A percentile compares a stretch with the other conserved stretches of the same genome.
Conservation (phyloP, 805 yeast species). For the Candida nanaspora region DNA sequence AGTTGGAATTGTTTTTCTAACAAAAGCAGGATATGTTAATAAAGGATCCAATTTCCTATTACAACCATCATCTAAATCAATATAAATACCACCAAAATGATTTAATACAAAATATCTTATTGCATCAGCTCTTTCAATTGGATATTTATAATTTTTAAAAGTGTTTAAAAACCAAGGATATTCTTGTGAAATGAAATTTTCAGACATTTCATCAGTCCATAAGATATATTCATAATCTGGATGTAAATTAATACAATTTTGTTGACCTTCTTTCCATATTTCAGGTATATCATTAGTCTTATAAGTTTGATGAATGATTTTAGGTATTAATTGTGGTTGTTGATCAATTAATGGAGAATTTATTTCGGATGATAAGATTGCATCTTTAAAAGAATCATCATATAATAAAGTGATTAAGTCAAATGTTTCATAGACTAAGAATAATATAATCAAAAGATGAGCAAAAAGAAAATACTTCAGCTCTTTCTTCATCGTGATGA, state of each 20-base stretch:
- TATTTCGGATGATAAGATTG: slow-evolving; percentile 54
- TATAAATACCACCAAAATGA: slow-evolving; percentile 85
- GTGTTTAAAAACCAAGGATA: slow-evolving; percentile 83
- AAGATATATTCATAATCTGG: slow-evolving; percentile 83
- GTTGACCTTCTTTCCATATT: slow-evolving; percentile 72
- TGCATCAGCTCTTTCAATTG: slow-evolving; percentile 87
- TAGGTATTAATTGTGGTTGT: slow-evolving; percentile 63
- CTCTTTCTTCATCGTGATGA: slow-evolving; percentile 55
- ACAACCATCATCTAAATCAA: slow-evolving; percentile 89
- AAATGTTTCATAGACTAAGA: slow-evolving; percentile 54
- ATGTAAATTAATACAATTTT: slow-evolving; percentile 67
- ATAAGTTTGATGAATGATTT: slow-evolving; percentile 90
- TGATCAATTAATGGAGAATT: slow-evolving; percentile 36
- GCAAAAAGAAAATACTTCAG: slow-evolving; percentile 52
- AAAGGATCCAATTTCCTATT: slow-evolving; percentile 72
- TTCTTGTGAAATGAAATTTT: slow-evolving; percentile 68
- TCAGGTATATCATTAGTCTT: slow-evolving; percentile 74
- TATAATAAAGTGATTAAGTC: slow-evolving; percentile 70
- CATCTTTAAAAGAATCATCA: slow-evolving; percentile 64
- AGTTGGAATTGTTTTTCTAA: slow-evolving; percentile 80
- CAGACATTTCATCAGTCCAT: slow-evolving; percentile 85
- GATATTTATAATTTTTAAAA: slow-evolving; percentile 70
- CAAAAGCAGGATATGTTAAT: slow-evolving; percentile 76
- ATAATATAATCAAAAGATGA: slow-evolving; percentile 47
- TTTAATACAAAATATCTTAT: slow-evolving; percentile 78